Evolutionary conservation across 108 stramenopile species (phyloP).

Genomic region (Cyclotella baltica): DNA sequence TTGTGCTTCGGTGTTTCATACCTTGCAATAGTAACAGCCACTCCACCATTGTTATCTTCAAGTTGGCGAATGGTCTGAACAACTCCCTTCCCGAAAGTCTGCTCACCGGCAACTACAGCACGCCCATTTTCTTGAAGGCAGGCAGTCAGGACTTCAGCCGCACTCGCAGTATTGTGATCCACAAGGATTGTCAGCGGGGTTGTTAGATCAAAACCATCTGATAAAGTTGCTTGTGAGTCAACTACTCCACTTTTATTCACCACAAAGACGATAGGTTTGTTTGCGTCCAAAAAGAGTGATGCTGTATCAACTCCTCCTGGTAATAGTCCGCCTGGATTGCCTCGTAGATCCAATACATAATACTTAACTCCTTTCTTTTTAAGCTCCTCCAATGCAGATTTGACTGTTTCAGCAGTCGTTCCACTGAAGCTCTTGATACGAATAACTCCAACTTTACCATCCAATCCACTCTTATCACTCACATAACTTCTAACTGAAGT

Average conservation of each 20-base stretch:
- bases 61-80: slow-evolving; percentile 87
- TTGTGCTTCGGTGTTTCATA: slow-evolving; percentile 90
- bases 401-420: slow-evolving; percentile 85
- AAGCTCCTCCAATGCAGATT: slow-evolving; percentile 65
- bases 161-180: slow-evolving; percentile 86
- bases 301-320: slow-evolving; percentile 97
- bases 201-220: slow-evolving; percentile 72
- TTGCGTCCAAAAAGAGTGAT: slow-evolving; percentile 83
- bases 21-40: slow-evolving; percentile 89
- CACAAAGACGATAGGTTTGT: slow-evolving; percentile 83
- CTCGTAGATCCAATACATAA: slow-evolving; percentile 88
- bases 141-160: slow-evolving; percentile 91
- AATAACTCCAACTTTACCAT: slow-evolving; percentile 76
- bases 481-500: slow-evolving; percentile 81
- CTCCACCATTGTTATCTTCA: slow-evolving; percentile 76
- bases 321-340: slow-evolving; percentile 94
- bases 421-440: slow-evolving; percentile 91
- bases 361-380: slow-evolving; percentile 84
- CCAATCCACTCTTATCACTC: slow-evolving; percentile 48
- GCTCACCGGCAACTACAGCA: slow-evolving; percentile 75
- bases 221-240: slow-evolving; percentile 72
- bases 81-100: slow-evolving; percentile 93
- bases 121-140: slow-evolving; percentile 88
- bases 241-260: slow-evolving; percentile 84
- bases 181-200: slow-evolving; percentile 80